A percentile compares a stretch with the other conserved stretches of the same genome.
phyloP scores from a whole-genome alignment of 1,139 yeast species.

The Lodderomyces beijingensis region DNA sequence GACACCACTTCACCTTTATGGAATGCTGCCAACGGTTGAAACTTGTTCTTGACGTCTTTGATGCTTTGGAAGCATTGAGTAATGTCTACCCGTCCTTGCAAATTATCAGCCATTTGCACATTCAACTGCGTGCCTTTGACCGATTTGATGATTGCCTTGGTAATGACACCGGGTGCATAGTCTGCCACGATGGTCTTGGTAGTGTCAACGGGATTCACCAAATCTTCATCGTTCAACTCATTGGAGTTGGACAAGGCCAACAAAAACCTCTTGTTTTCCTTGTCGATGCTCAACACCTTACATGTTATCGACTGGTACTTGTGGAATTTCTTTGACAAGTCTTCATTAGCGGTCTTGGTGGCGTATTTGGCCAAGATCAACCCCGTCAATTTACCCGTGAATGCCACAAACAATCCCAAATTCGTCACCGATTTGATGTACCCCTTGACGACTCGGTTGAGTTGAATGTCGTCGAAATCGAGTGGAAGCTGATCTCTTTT shows the following conservation, averaged over 20 bases:
- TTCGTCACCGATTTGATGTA: slow-evolving; percentile 73
- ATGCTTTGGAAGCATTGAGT: slow-evolving; percentile 61
- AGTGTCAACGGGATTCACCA: slow-evolving; percentile 58
- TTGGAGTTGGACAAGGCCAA: slow-evolving; percentile 46
- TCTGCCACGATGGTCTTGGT: slow-evolving; percentile 48
- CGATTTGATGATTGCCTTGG: slow-evolving; percentile 58
- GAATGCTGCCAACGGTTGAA: slow-evolving; percentile 53
- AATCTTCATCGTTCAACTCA: slow-evolving; percentile 19
- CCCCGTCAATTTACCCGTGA: slow-evolving; percentile 79
- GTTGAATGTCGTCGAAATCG: slow-evolving; percentile 52
- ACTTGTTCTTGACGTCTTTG: slow-evolving; percentile 53
- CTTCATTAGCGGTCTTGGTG: slow-evolving; percentile 49
- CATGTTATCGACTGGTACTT: slow-evolving; percentile 68
- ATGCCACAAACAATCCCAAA: slow-evolving; percentile 78
- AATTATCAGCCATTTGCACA: slow-evolving; percentile 71
- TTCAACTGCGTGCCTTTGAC: slow-evolving; percentile 74
- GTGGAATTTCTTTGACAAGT: slow-evolving; percentile 53
- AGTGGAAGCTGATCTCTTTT: slow-evolving; percentile 51
- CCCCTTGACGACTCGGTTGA: slow-evolving; percentile 55
- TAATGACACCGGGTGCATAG: slow-evolving; percentile 53
- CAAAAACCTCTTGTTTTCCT: slow-evolving; percentile 66
- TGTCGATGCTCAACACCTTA: slow-evolving; percentile 59
- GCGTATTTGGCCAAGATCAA: slow-evolving; percentile 77
- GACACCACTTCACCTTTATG: slow-evolving; percentile 53
- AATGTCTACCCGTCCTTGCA: slow-evolving; percentile 76